Evolutionary conservation across 805 yeast species (phyloP), one percentile per base, ranked within the genome.

Genomic region (Schizosaccharomyces japonicus): DNA sequence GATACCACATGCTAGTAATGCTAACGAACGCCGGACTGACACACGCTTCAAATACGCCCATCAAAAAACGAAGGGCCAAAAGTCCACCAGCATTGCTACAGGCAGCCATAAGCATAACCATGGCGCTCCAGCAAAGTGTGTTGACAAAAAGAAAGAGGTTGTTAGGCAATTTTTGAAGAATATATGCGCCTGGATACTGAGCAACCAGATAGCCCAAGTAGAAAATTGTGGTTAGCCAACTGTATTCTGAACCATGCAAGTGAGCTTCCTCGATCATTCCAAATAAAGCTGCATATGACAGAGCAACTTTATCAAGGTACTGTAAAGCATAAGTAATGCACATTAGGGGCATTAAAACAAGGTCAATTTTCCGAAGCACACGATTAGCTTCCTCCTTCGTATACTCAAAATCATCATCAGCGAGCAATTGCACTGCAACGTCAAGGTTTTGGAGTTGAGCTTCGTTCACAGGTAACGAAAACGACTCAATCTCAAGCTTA

Each of bases 1-100:
- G 68, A 60, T 73, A 76, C 61, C 73, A 76, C 78, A 73, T 73
- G 26, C 78, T 70, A 33, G 76, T 71, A 39, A 76, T 66, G 26
- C 74, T 62, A 48, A 73, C 66, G 45, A 73, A 66, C 0, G 76
- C 75, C 1, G 76, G 75, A 36, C 34, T 72, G 46, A 73, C 65
- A 1, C 73, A 65, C 2, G 66, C 52, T 53, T 72, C 76, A 47
- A 69, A 64, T 21, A 65, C 54, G 8, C 76, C 76, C 3, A 70
- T 57, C 11, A 71, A 55, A 11, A 64, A 56, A 46, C 76, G 56
- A 1, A 66, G 59, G 4, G 65, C 60, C 62, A 68, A 60, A 15
- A 71, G 61, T 5, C 66, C 61, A 4, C 66, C 65, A 54, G 65
- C 68, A n/a, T 63, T 53, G 42, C 66, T 60, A 13, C 64, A 62